Percentiles rank a stretch among this genome's conserved stretches.
These are phyloP conservation scores for Pythium phragmitis DNA, from an alignment of 352 stramenopile genomes.

Conservation along the genomic window DNA sequence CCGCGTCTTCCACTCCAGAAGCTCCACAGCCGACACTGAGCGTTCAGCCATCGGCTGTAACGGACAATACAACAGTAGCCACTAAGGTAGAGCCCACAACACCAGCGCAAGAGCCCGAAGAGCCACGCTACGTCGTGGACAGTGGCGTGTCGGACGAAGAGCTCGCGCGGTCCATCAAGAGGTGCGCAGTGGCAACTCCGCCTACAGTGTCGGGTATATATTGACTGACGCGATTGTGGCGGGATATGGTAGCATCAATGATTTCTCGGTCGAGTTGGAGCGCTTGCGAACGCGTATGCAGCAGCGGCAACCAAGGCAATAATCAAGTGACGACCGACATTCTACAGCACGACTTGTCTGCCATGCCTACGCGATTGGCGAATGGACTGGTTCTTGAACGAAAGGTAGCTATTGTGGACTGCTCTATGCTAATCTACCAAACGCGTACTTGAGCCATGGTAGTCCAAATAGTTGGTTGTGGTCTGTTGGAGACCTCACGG, in stretches of 20 bases:
- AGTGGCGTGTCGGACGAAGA: conserved; percentile 25
- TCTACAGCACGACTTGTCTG: no score
- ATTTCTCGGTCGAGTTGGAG: conserved; percentile 38
- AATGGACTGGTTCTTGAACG: neutral
- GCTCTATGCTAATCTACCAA: neutral
- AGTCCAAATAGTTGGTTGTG: neutral
- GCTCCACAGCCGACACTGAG: neutral
- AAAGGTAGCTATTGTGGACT: neutral
- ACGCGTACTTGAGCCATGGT: neutral
- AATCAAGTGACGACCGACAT: neutral
- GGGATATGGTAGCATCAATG: conserved; percentile 29
- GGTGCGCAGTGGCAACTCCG: conserved; percentile 10
- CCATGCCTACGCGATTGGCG: no score
- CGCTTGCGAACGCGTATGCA: conserved; percentile 33
- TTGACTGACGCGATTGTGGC: neutral
- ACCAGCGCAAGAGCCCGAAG: neutral
- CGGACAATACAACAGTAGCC: neutral
- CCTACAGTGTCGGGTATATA: neutral
- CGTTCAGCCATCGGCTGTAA: neutral
- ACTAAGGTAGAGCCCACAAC: conserved; percentile 9
- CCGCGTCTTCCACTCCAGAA: neutral
- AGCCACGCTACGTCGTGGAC: conserved; percentile 15
- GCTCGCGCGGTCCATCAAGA: conserved; percentile 28
- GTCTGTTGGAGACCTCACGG: conserved; percentile 1
- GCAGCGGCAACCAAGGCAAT: conserved; percentile 5